Evolutionary conservation across 2,329 filamentous ascomycete species (phyloP), one percentile per base, ranked within the genome.

Genomic region (Pyrenochaeta sp.): DNA sequence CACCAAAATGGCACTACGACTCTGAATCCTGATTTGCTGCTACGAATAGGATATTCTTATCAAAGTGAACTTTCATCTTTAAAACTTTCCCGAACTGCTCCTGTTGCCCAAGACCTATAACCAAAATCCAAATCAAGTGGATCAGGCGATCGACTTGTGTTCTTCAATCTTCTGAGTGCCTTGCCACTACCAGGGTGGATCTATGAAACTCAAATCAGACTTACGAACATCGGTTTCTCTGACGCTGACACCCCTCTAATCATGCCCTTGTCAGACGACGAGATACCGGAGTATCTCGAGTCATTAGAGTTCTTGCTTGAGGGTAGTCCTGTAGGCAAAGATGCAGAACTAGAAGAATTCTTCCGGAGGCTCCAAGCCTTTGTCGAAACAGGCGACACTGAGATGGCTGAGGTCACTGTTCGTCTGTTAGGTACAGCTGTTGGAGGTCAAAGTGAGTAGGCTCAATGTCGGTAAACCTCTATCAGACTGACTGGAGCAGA

Each of bases 391-490:
- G 51, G 49, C 18, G 51, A 63, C 31, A 23, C 45, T 20, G 57
- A 56, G 27, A 43, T 44, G 14, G 48, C 49, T 30, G 63, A 68
- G 45, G 61, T 56, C 20, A 56, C 58, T 45, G 46, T 69, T 21
- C 62, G 72, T 40, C 42, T 66, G 36, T 50, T 75, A 11, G 73
- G 69, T 27, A 75, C 71, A 21, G 71, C 69, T 33, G 69, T 71
- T 30, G 73, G 73, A 30, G 63, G 59, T 33, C 52, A 71, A 30
- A 68, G 73, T 74, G 63, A 46, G 36, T 39, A 66, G 17, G 15
- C 12, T 18, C n/a, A 5, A 32, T 11, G 4, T 11, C 17, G 7
- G 15, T 29, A 17, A 11, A 11, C 10, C 31, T 27, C n/a, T 17
- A 18, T 17, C 35, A 15, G 3, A 56, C 71, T 75, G 67, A 77